Evolutionary conservation across 1,139 yeast genomes (phyloP).

Genomic region (Lodderomyces jiufengensis): DNA sequence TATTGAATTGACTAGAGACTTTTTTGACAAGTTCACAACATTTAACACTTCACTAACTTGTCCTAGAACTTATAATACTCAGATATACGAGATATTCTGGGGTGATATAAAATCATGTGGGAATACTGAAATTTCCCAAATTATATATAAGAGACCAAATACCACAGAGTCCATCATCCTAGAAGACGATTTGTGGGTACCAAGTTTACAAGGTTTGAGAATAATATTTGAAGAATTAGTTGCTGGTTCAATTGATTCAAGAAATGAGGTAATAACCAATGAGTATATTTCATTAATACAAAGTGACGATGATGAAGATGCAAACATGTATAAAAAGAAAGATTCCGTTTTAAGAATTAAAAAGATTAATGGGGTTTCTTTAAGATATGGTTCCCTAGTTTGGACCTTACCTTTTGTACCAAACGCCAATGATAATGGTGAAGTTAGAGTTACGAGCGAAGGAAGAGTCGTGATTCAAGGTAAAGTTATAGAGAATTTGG

Average conservation of each 20-base stretch:
- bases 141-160: constrained; percentile 15
- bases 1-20: constrained; percentile 30
- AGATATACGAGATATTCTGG: constrained; percentile 26
- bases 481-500: constrained; percentile 33
- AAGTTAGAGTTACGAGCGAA: constrained; percentile 20
- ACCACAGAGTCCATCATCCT: background rate
- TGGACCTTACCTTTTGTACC: constrained; percentile 31
- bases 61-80: constrained; percentile 26
- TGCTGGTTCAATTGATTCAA: constrained; percentile 30
- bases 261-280: constrained; percentile 22
- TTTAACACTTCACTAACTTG: constrained; percentile 22
- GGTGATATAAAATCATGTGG: constrained; percentile 29
- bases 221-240: constrained; percentile 36
- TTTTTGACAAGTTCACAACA: constrained; percentile 29
- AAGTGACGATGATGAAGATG: constrained; percentile 4
- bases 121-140: constrained; percentile 22
- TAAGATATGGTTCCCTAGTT: constrained; percentile 19
- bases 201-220: constrained; percentile 32
- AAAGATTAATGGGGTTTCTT: constrained; percentile 34
- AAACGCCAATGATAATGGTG: constrained; percentile 9
- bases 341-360: constrained; percentile 24
- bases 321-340: constrained; percentile 6
- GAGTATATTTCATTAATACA: constrained; percentile 20
- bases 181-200: constrained; percentile 33
- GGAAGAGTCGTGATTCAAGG: constrained; percentile 33